These are phyloP conservation scores for Claviceps sp. DNA, from an alignment of 2,329 filamentous ascomycete genomes.

Conservation along the genomic window DNA sequence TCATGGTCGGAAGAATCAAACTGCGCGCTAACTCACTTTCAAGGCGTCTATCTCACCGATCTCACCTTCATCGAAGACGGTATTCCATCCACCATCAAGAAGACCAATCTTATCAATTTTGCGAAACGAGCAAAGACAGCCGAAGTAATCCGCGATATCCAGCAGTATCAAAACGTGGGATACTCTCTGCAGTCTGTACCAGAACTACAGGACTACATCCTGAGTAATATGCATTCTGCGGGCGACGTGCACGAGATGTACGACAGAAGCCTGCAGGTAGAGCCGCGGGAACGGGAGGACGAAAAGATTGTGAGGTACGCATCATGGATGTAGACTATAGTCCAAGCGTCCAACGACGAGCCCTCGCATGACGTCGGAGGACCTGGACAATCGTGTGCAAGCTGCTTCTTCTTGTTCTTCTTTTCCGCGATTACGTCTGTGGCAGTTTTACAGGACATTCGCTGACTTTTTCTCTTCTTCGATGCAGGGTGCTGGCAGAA, in stretches of 20 bases:
- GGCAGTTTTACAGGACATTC: background rate
- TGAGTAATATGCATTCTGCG: conserved; percentile 90
- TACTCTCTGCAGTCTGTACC: conserved; percentile 81
- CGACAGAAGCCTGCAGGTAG: conserved; percentile 84
- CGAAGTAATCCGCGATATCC: conserved; percentile 95
- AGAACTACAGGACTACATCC: conserved; percentile 91
- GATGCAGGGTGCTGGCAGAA: conserved; percentile 42
- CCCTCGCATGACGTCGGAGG: background rate
- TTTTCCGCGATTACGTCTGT: background rate
- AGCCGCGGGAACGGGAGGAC: conserved; percentile 91
- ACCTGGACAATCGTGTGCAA: background rate
- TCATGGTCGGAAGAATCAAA: background rate
- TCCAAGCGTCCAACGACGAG: no score
- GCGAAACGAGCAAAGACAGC: conserved; percentile 96
- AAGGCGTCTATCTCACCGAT: conserved; percentile 87
- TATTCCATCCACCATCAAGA: conserved; percentile 91
- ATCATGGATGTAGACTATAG: conserved; percentile 14
- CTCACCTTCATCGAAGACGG: conserved; percentile 97
- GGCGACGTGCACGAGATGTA: conserved; percentile 99
- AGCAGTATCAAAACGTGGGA: conserved; percentile 97
- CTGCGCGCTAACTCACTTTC: background rate
- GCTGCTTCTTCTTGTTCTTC: background rate
- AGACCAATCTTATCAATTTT: conserved; percentile 95
- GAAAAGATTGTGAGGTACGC: conserved; percentile 98
- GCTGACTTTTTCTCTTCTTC: conserved; percentile 5